Percentiles rank a stretch among this genome's conserved stretches.
phyloP scores from a whole-genome alignment of 352 stramenopile genomes.

The Pythium utonaiense region DNA sequence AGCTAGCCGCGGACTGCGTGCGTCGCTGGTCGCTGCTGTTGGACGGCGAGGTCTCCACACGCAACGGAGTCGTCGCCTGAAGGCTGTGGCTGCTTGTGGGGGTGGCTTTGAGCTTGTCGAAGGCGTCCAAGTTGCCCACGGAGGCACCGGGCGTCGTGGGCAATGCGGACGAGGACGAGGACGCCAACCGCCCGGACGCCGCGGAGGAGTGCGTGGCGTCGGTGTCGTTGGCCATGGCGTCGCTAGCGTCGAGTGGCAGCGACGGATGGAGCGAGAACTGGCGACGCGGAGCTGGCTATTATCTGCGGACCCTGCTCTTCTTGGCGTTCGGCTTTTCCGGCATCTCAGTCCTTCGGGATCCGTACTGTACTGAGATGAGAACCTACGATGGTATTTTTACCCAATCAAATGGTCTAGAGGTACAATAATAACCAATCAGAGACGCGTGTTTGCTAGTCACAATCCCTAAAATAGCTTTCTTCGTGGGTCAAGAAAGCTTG shows the following conservation, averaged over 20 bases:
- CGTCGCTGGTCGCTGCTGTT: conserved; percentile 29
- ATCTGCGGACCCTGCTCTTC: neutral
- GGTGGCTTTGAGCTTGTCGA: neutral
- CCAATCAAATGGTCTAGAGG: conserved; percentile 4
- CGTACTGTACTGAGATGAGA: conserved; percentile 6
- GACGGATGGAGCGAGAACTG: neutral
- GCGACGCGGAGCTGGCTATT: neutral
- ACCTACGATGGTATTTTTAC: conserved; percentile 6
- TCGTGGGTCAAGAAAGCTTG: neutral
- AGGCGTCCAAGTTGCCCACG: neutral
- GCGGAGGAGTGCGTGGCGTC: conserved; percentile 9
- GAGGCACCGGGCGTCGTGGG: neutral
- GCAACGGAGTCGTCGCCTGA: neutral
- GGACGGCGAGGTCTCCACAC: neutral
- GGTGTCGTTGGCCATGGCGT: conserved; percentile 26
- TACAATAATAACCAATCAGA: conserved; percentile 8
- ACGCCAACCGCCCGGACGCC: conserved; percentile 3
- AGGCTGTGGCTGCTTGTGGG: no score
- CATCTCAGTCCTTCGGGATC: conserved; percentile 1
- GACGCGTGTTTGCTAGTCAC: neutral
- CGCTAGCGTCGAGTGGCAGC: neutral
- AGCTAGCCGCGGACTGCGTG: conserved; percentile 50
- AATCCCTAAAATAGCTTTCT: conserved; percentile 5
- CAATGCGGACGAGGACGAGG: neutral
- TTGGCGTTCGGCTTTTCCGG: neutral